phyloP scores from a whole-genome alignment of 768 basidiomycete genomes.

The Termitomyces sp. region DNA sequence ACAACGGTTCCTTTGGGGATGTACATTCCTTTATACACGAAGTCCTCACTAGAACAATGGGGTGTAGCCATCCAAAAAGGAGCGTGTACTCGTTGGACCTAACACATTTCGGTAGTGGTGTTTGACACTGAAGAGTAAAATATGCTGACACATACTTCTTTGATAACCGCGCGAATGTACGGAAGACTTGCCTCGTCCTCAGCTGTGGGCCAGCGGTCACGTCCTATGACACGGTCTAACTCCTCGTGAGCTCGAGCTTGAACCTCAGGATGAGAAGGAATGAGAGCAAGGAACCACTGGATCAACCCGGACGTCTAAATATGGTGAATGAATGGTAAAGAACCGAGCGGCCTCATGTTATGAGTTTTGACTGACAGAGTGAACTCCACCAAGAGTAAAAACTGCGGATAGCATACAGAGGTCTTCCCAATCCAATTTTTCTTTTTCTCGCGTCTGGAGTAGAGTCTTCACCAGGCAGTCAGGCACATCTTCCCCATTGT shows the following conservation, averaged over 20 bases:
- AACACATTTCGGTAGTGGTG: background rate
- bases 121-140: background rate
- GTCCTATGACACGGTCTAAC: conserved; percentile 30
- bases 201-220: conserved; percentile 24
- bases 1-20: conserved; percentile 41
- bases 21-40: conserved; percentile 38
- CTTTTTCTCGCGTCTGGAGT: conserved; percentile 30
- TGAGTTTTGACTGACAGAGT: conserved; percentile 31
- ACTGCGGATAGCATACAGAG: conserved; percentile 37
- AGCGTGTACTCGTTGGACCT: conserved; percentile 34
- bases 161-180: conserved; percentile 34
- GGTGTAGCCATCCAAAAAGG: conserved; percentile 41
- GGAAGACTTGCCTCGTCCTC: conserved; percentile 32
- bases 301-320: conserved; percentile 33
- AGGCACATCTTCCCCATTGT: conserved; percentile 35
- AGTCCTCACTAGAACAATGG: conserved; percentile 36
- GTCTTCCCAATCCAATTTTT: conserved; percentile 36
- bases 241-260: conserved; percentile 30
- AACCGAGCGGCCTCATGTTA: no score
- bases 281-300: conserved; percentile 35
- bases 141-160: conserved; percentile 15
- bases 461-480: conserved; percentile 44
- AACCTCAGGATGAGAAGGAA: conserved; percentile 28
- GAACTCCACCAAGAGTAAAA: conserved; percentile 42
- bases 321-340: background rate